Conservation (phyloP, 495 filamentous ascomycete species). For the Cenococcum geophilum region DNA sequence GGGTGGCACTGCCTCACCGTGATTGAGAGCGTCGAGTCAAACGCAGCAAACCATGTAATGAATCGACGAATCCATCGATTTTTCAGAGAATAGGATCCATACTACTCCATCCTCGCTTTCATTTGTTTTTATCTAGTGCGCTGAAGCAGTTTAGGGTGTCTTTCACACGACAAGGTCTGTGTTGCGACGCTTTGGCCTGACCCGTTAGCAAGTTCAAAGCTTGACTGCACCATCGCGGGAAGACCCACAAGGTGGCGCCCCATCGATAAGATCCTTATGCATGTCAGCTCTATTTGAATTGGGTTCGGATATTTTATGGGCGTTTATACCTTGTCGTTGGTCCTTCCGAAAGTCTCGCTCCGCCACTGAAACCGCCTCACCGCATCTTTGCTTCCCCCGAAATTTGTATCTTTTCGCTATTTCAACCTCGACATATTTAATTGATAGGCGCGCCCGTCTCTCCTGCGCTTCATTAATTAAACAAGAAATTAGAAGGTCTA, state of each 20-base stretch:
- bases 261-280: background rate
- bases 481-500: too few species aligned
- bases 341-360: background rate
- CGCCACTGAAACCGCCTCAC: background rate
- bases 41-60: background rate
- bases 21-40: background rate
- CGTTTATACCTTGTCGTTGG: background rate
- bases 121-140: too few species aligned
- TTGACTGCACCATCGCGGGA: background rate
- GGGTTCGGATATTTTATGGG: background rate
- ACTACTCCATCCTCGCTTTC: background rate
- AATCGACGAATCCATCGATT: background rate
- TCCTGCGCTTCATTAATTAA: too few species aligned
- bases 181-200: background rate
- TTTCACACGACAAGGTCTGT: background rate
- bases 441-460: too few species aligned
- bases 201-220: background rate
- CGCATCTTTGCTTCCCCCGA: background rate
- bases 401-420: too few species aligned
- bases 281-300: background rate
- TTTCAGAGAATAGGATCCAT: background rate
- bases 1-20: background rate
- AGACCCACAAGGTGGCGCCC: background rate
- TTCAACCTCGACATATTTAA: too few species aligned
- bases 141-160: too few species aligned